phyloP scores from a whole-genome alignment of 306 rosid genomes.

The Cucurbita pepo region DNA sequence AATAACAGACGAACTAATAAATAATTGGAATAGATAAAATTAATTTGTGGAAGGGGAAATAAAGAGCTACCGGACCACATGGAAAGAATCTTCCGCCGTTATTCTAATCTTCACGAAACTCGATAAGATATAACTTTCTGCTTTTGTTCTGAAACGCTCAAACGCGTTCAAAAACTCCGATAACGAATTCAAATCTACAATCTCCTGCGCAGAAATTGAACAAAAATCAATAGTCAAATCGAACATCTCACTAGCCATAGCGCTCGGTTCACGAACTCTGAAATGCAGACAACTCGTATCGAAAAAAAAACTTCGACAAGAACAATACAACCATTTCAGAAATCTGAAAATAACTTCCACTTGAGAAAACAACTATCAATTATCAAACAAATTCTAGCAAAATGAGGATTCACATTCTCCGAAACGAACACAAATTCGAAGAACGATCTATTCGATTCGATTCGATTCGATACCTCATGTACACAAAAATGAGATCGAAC shows the following conservation, averaged over 20 bases:
- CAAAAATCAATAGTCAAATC: neutral
- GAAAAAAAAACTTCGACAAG: neutral
- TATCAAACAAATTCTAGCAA: neutral
- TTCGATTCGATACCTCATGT: neutral
- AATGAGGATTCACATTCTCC: neutral
- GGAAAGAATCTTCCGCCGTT: neutral
- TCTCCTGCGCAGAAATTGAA: neutral
- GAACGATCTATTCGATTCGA: neutral
- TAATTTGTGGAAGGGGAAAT: neutral
- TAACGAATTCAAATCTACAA: neutral
- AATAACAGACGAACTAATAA: neutral
- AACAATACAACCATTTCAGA: neutral
- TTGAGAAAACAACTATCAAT: neutral
- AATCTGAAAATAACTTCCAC: neutral
- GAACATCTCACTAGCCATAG: neutral
- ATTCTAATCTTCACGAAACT: slow-evolving; percentile 1
- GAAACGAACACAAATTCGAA: neutral
- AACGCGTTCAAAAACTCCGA: neutral
- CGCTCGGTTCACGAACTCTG: neutral
- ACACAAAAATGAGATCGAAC: neutral
- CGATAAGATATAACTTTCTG: neutral
- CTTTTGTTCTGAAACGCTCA: neutral
- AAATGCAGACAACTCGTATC: too few species aligned
- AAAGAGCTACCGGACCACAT: slow-evolving; percentile 4
- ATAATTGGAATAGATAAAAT: neutral